Percentiles rank a stretch among this genome's conserved stretches.
Conservation (phyloP, 768 basidiomycete genomes). For the Cystobasidium ongulense region DNA sequence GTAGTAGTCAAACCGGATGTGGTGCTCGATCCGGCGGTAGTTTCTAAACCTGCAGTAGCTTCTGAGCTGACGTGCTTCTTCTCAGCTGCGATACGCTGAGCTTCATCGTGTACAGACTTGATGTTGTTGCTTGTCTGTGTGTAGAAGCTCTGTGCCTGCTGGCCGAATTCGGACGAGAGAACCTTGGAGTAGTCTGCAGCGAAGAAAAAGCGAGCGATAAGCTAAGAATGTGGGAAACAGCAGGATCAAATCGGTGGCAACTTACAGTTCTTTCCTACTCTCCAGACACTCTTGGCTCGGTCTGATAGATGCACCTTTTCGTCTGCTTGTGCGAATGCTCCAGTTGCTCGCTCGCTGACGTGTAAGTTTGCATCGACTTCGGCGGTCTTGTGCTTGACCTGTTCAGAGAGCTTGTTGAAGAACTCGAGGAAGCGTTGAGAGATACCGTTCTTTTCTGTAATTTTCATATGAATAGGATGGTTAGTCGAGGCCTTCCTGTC, state of each 20-base stretch:
- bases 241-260: not conserved
- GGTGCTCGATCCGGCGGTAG: not conserved
- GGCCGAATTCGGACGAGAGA: conserved; percentile 64
- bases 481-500: conserved; percentile 62
- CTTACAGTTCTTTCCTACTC: conserved; percentile 20
- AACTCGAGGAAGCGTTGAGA: conserved; percentile 74
- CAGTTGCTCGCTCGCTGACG: conserved; percentile 9
- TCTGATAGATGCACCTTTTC: conserved; percentile 24
- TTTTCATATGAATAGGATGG: conserved; percentile 45
- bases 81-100: conserved; percentile 63
- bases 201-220: not conserved
- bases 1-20: not conserved
- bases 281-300: conserved; percentile 10
- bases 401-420: conserved; percentile 61
- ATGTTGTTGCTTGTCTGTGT: conserved; percentile 81
- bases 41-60: conserved; percentile 10
- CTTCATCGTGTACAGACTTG: conserved; percentile 86
- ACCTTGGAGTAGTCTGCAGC: conserved; percentile 59
- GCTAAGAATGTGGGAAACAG: not conserved
- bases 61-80: conserved; percentile 49
- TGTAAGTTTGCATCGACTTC: conserved; percentile 26
- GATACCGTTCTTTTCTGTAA: conserved; percentile 61
- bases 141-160: conserved; percentile 71
- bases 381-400: conserved; percentile 12
- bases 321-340: conserved; percentile 16